A percentile compares a stretch with the other conserved stretches of the same genome.
phyloP scores from a whole-genome alignment of 2,329 filamentous ascomycete species.

The Camillea tinctor region DNA sequence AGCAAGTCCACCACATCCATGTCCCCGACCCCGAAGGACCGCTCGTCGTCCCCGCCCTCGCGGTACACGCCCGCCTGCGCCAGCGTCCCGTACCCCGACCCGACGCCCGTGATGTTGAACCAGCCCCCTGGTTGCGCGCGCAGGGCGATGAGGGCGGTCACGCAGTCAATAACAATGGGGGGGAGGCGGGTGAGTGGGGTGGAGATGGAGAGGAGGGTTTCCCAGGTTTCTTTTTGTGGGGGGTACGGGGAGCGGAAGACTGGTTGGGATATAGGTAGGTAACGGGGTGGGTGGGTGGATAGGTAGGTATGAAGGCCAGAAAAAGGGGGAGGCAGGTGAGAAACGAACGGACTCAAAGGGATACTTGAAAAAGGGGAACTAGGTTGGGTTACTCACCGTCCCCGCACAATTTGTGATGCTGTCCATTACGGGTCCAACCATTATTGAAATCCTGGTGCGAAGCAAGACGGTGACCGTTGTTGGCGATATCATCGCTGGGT shows the following conservation, averaged over 20 bases:
- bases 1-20: background rate
- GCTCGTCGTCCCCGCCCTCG: background rate
- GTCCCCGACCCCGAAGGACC: background rate
- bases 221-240: too few species aligned
- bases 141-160: background rate
- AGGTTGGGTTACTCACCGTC: background rate
- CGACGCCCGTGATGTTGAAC: background rate
- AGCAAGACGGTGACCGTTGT: background rate
- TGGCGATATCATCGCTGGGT: background rate
- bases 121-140: background rate
- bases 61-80: background rate
- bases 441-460: background rate
- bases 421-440: background rate
- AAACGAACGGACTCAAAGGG: too few species aligned
- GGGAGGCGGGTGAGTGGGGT: background rate
- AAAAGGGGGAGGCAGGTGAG: too few species aligned
- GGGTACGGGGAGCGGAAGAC: too few species aligned
- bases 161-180: background rate
- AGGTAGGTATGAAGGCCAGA: too few species aligned
- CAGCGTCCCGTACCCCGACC: background rate
- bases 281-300: too few species aligned
- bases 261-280: too few species aligned
- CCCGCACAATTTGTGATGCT: background rate
- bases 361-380: too few species aligned
- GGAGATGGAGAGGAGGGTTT: too few species aligned